Percentiles rank a stretch among this genome's conserved stretches.
Evolutionary conservation across 805 yeast species (phyloP).

Genomic region (Spathaspora passalidarum): DNA sequence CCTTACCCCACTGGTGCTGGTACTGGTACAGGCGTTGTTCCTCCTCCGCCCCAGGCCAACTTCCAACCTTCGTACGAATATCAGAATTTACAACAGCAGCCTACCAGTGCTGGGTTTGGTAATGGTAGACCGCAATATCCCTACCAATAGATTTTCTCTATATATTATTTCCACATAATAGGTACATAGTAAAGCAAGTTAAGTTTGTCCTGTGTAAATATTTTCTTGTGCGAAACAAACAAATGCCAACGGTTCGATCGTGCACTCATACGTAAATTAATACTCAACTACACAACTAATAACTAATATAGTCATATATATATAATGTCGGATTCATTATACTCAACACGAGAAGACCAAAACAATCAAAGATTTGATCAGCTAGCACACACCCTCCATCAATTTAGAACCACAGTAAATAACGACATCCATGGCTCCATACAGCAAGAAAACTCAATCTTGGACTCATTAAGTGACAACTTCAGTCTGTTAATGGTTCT

Average conservation of each 20-base stretch:
- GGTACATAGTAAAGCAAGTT: no score
- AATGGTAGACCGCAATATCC: constrained; percentile 15
- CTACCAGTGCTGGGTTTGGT: constrained; percentile 42
- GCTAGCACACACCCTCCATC: constrained; percentile 40
- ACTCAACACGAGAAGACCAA: constrained; percentile 40
- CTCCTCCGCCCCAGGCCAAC: not conserved
- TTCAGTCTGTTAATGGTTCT: constrained; percentile 34
- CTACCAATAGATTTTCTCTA: not conserved
- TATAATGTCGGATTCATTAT: constrained; percentile 26
- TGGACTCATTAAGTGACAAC: constrained; percentile 37
- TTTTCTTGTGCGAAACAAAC: no score
- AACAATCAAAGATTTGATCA: constrained; percentile 42
- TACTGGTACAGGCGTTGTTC: not conserved
- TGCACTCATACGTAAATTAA: no score
- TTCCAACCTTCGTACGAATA: no score
- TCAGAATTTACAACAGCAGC: constrained; percentile 21
- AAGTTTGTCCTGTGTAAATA: no score
- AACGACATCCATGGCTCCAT: constrained; percentile 40
- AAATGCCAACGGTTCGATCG: no score
- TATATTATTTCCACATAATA: no score
- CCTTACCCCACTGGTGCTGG: not conserved
- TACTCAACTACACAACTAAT: no score
- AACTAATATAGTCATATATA: no score
- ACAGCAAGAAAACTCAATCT: constrained; percentile 37
- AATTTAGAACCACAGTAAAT: constrained; percentile 40